Evolutionary conservation across 257 asterid genomes (phyloP), one percentile per base, ranked within the genome.

Genomic region (Eucommia ulmoides): DNA sequence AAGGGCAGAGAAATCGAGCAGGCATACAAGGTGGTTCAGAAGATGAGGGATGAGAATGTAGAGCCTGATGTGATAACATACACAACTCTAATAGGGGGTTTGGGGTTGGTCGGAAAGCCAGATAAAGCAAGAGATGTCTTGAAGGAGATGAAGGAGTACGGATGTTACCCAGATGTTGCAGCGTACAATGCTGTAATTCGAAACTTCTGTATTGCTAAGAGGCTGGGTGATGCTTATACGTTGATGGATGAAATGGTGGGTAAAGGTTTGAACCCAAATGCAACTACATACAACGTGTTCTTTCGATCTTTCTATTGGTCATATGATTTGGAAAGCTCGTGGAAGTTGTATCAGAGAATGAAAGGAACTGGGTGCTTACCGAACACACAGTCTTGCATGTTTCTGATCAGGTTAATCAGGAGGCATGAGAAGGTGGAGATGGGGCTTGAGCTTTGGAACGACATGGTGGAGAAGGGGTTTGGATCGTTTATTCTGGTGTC

Each of bases 111-210:
- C 38, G 96, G 97, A 42, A 95, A 82, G 62, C 97, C 96, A 0
- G 97, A 89, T 68, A 84, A 85, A 76, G 95, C 96, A 4, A 74
- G 83, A 67, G 79, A 71, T 9, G 48, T 84, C 24, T 80, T 89
- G 81, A 78, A 82, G 62, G 97, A 84, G 68, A 89, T 89, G 97
- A 82, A 45, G 62, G 96, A 85, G 57, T 78, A 80, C 20, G 94
- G 94, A 2, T 80, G 96, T 60, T 67, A 69, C 66, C 96, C 96
- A 0, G 97, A 85, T 65, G 94, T 54, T 47, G 93, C 94, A 23
- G 96, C 96, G 22, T 89, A 85, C 51, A 89, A 85, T 69, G 96
- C 97, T 11, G 74, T 58, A 4, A 82, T 89, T 52, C 70, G 93
- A 55, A 89, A 89, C 63, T 89, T 80, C 49, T 89, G 97, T 70